These are phyloP conservation scores for Medicago ruthenica DNA, from an alignment of 306 rosid genomes.

Conservation along the genomic window DNA sequence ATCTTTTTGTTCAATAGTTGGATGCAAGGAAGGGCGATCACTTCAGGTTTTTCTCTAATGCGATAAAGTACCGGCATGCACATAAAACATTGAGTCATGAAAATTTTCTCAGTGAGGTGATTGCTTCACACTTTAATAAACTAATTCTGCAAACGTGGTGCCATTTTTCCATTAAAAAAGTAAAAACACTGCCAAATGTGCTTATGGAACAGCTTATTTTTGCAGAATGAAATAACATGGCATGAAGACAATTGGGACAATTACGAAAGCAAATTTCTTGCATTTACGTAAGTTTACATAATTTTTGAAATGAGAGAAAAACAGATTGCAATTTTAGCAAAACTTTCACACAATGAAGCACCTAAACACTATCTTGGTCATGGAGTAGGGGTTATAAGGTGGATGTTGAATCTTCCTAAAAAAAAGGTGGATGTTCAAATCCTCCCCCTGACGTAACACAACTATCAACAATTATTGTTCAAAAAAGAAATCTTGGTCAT, in stretches of 20 bases:
- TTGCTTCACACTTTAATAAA: conserved; percentile 33
- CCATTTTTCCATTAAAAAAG: not conserved
- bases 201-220: conserved; percentile 35
- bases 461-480: not conserved
- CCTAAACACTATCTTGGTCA: conserved; percentile 27
- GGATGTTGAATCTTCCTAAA: too few species aligned
- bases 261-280: conserved; percentile 83
- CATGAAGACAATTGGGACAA: conserved; percentile 92
- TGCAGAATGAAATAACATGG: conserved; percentile 91
- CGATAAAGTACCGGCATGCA: conserved; percentile 67
- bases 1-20: conserved; percentile 59
- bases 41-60: conserved; percentile 84
- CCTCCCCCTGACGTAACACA: not conserved
- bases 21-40: conserved; percentile 65
- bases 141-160: conserved; percentile 9
- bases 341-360: conserved; percentile 25
- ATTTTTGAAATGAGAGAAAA: conserved; percentile 27
- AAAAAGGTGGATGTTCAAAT: not conserved
- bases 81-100: conserved; percentile 67
- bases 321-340: conserved; percentile 6
- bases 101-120: conserved; percentile 71
- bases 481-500: not conserved
- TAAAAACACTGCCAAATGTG: conserved; percentile 14
- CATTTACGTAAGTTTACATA: conserved; percentile 78
- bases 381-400: conserved; percentile 4